Conservation (phyloP, 1,284 basidiomycete genomes). For the Cryptococcus hybrid region DNA sequence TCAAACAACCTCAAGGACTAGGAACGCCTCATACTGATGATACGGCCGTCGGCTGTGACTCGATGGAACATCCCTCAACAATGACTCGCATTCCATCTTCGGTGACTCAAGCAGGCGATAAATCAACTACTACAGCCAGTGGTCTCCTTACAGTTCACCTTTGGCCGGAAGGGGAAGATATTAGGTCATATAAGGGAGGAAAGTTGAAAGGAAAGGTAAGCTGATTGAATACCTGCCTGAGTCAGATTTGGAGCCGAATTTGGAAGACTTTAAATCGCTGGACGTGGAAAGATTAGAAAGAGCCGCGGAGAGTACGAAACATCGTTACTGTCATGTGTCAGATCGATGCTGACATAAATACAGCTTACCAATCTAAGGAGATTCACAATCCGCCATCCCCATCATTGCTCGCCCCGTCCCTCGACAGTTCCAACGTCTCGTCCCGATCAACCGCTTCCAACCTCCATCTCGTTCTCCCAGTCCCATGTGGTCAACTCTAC, state of each 20-base stretch:
- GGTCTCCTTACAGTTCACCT: conserved; percentile 23
- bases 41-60: too few relatives aligned
- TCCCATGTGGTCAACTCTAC: background rate
- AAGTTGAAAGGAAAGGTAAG: background rate
- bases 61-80: too few relatives aligned
- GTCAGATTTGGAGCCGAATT: background rate
- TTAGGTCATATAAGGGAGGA: background rate
- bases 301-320: background rate
- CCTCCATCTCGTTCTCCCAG: background rate
- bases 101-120: background rate
- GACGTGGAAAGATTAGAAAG: background rate
- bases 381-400: background rate
- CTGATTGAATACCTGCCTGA: background rate
- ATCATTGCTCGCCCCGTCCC: background rate
- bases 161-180: conserved; percentile 1
- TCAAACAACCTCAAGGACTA: too few relatives aligned
- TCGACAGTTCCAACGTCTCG: background rate
- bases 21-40: too few relatives aligned
- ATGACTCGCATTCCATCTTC: too few relatives aligned
- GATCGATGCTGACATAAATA: background rate
- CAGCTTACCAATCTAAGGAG: background rate
- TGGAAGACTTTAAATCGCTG: background rate
- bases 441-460: background rate
- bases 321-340: background rate
- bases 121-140: background rate